Evolutionary conservation across 441 rosid species (phyloP).

Genomic region (Corymbia citriodora): DNA sequence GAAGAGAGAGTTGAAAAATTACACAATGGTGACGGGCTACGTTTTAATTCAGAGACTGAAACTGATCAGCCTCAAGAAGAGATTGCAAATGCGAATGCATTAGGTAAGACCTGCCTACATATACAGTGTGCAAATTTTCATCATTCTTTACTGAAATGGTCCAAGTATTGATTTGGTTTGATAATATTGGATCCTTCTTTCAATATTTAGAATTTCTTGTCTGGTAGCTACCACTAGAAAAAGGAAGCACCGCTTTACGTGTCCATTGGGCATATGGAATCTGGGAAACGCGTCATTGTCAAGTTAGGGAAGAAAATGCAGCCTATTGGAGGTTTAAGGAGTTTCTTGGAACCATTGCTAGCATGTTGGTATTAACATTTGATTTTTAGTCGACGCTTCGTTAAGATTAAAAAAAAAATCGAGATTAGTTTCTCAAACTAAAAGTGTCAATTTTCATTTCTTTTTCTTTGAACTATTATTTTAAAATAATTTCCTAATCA

Average conservation of each 20-base stretch:
- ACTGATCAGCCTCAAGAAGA: fast-evolving
- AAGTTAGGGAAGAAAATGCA: no score
- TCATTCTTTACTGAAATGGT: fast-evolving
- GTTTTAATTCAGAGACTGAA: fast-evolving
- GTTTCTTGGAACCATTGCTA: background rate
- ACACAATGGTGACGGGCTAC: background rate
- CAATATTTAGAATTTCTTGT: background rate
- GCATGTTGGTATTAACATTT: no score
- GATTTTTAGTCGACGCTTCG: no score
- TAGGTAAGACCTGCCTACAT: background rate
- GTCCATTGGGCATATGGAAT: background rate
- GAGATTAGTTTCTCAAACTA: no score
- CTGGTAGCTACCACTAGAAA: background rate
- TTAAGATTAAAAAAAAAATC: no score
- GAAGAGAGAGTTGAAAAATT: fast-evolving
- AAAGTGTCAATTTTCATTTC: no score
- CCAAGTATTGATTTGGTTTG: background rate
- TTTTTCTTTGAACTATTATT: no score
- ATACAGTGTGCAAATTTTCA: background rate
- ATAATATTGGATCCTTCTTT: background rate
- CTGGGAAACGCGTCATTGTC: background rate
- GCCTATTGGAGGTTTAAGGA: background rate
- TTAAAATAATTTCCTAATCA: no score
- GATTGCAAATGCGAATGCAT: background rate
- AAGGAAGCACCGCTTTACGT: no score